Base-by-base conservation (phyloP, 2,329 filamentous ascomycete genomes). In the Xylariaceae sp. region DNA sequence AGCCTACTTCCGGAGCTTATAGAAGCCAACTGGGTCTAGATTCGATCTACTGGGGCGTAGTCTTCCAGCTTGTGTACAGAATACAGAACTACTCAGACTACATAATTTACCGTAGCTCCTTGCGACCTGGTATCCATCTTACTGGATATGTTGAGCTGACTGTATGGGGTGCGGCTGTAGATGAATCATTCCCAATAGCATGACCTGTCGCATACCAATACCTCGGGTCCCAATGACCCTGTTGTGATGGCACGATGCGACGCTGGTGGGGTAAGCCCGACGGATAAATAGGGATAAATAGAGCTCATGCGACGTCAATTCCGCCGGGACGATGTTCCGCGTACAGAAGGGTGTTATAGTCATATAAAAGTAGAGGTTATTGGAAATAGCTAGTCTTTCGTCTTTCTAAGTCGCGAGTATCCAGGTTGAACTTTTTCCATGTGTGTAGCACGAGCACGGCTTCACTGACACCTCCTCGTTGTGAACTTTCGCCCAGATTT, bases 281-380 rank as follows among this genome's bases (percentile, higher is more conserved):
- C 30, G 59, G 59, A 58, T 62, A 61, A 62, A 62, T 59, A 44
- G 45, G 38, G 39, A 45, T 44, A 32, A 32, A 32, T 32, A 8
- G 13, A n/a, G 16, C 30, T 17, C 37, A 33, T 32, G 51, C 35
- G 49, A 44, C 45, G 45, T 43, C 48, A 52, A 54, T 53, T 49
- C 52, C 45, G 43, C 39, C 48, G 50, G 46, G 42, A 44, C 41
- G 26, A 44, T 48, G 45, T 22, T 46, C 43, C 46, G 15, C 15
- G 30, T 6, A 6, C 30, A 32, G 30, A 32, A 32, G 30, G 42
- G 34, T 39, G 31, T 45, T 38, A 19, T 32, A 11, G 33, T 28
- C 15, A 7, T 35, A 35, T 17, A 31, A 34, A 32, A 12, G 24
- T 22, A 28, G 17, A 19, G 31, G 32, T 18, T 13, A 33, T 33